A percentile compares a stretch with the other conserved stretches of the same genome.
These are phyloP conservation scores for Podila clonocystis DNA, from an alignment of 192 early-diverging fungal species.

Conservation along the genomic window DNA sequence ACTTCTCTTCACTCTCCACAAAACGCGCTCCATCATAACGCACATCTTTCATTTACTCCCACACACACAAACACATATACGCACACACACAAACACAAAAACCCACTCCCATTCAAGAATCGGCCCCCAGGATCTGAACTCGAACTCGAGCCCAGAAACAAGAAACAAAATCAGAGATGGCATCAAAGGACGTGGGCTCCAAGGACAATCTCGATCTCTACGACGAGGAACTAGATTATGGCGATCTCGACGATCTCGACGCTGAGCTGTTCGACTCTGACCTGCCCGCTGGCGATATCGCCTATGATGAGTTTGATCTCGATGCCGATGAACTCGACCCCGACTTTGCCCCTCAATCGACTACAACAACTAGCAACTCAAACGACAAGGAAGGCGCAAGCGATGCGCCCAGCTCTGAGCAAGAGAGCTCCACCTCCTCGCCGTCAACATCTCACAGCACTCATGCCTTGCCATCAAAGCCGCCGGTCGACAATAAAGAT, in stretches of 20 bases:
- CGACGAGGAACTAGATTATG: constrained; percentile 42
- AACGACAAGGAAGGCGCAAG: not conserved
- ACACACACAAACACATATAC: not conserved
- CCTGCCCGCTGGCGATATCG: not conserved
- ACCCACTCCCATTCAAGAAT: not conserved
- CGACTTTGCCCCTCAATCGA: constrained; percentile 6
- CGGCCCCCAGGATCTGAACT: not conserved
- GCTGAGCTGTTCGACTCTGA: constrained; percentile 23
- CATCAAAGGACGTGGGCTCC: constrained; percentile 2
- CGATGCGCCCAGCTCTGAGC: not conserved
- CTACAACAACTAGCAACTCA: not conserved
- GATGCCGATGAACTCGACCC: constrained; percentile 9
- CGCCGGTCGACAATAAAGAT: too few relatives aligned
- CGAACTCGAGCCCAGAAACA: not conserved
- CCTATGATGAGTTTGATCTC: constrained; percentile 32
- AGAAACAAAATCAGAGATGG: constrained; percentile 3
- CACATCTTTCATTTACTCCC: not conserved
- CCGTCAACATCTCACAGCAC: too few relatives aligned
- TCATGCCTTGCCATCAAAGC: too few relatives aligned
- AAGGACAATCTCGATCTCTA: constrained; percentile 32
- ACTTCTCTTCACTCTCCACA: too few relatives aligned
- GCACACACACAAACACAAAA: not conserved
- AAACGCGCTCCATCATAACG: not conserved
- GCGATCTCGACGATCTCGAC: constrained; percentile 35
- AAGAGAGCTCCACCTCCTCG: not conserved